Evolutionary conservation across 352 stramenopile species (phyloP).

Genomic region (Vaucheria bursata): DNA sequence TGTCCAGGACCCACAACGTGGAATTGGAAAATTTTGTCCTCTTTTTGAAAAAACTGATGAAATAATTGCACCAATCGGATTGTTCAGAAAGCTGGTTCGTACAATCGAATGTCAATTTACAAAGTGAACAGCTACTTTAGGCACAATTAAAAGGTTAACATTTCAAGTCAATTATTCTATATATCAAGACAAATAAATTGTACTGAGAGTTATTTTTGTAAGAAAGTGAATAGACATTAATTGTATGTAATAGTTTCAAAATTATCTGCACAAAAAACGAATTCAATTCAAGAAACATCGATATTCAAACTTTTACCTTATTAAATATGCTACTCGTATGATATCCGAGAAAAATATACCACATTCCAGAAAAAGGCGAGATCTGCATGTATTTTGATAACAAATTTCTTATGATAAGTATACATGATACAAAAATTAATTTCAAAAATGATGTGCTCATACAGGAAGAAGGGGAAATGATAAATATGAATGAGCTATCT

Average conservation of each 20-base stretch:
- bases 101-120: no score
- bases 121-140: no score
- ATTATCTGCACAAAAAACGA: not conserved
- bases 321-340: constrained; percentile 35
- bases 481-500: no score
- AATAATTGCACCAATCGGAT: no score
- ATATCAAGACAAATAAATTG: not conserved
- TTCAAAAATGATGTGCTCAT: not conserved
- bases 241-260: not conserved
- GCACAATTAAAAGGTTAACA: not conserved
- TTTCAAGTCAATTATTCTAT: not conserved
- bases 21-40: no score
- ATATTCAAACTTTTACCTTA: not conserved
- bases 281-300: not conserved
- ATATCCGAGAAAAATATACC: constrained; percentile 39
- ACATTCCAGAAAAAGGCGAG: constrained; percentile 41
- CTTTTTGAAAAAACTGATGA: no score
- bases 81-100: no score
- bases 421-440: not conserved
- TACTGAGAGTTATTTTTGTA: not conserved
- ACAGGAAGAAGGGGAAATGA: no score
- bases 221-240: not conserved
- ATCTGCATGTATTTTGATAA: not conserved
- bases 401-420: no score
- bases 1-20: no score